Base-by-base conservation (phyloP, 75 land plant genomes). In the Azolla pinnata region DNA sequence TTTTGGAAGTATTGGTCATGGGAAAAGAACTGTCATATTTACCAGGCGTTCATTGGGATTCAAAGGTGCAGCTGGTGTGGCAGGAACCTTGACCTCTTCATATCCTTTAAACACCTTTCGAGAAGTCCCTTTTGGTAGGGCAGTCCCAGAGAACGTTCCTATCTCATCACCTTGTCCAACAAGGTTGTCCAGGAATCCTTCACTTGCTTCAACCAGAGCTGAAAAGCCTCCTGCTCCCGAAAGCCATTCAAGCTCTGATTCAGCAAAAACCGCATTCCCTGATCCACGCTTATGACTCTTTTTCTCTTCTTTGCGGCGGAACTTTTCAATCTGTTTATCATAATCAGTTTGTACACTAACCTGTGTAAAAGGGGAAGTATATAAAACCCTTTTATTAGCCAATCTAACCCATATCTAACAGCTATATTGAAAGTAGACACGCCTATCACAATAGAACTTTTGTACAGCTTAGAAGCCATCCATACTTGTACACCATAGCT, bases 401-500 rank as follows among this genome's bases (percentile, higher is more conserved):
- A 35, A 5, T 35, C 40, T 12, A 35, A 35, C n/a, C n/a, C n/a
- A n/a, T n/a, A n/a, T n/a, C n/a, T n/a, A n/a, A n/a, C n/a, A n/a
- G n/a, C n/a, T n/a, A n/a, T n/a, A n/a, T n/a, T n/a, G n/a, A n/a
- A n/a, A n/a, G n/a, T n/a, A 47, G 10, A 4, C 20, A 3, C 19
- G 50, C 20, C 50, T 20, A 12, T 1, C 29, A 20, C 5, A 33
- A 45, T 16, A 61, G 4, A n/a, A n/a, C n/a, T n/a, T n/a, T n/a
- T n/a, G n/a, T n/a, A n/a, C n/a, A n/a, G n/a, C n/a, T n/a, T 28
- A 4, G 4, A 2, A 33, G 26, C 9, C 32, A 30, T 12, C 50
- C 38, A 18, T 66, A 88, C 96, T 85, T 95, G 96, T n/a, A 84
- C 86, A 21, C 88, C 96, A 76, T 89, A 95, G 70, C 96, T 95